Evolutionary conservation across 2,329 filamentous ascomycete genomes (phyloP), one percentile per base, ranked within the genome.

Genomic region (Penicillium sp.): DNA sequence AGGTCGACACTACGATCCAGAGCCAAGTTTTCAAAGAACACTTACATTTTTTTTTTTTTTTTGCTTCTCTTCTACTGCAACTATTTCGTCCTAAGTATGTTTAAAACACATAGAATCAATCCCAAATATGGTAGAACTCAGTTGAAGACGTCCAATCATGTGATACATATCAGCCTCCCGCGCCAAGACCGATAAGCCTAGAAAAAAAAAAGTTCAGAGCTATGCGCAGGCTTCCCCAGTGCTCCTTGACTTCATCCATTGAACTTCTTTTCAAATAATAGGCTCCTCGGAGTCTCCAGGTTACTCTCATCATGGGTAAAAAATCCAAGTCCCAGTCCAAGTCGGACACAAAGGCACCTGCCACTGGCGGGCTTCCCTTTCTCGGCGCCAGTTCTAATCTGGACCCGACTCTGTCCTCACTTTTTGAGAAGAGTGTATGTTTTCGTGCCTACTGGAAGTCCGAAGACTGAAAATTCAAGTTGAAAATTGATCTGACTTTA

Each of bases 391-490:
- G 84, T 44, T 79, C 79, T 66, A 74, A 76, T 49, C 74, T 89
- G 50, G 85, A 89, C 73, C 84, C 85, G 65, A 72, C 76, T 46
- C 74, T 89, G 56, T 77, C 83, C 60, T 82, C 84, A 51, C 76
- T 89, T 31, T 89, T 89, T 70, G 77, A 83, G 47, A 74, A 77
- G 47, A 89, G 86, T 74, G 85, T 88, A 77, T 72, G 83, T 77
- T 35, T 34, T 34, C 32, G 23, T 16, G 23, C 34, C 13, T 43
- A 38, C 42, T 9, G 27, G 14, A 6, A 24, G 1, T 20, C 18
- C 18, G 18, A 20, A 3, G 2, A 20, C 4, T 20, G 18, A 20
- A 20, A 20, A 20, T 20, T n/a, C n/a, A n/a, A n/a, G n/a, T 24
- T 9, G 11, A 23, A 24, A 40, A n/a, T 14, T 14, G 42, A 24